Evolutionary conservation across 208 protist genomes (phyloP).

Genomic region (Leptomonas seymouri): DNA sequence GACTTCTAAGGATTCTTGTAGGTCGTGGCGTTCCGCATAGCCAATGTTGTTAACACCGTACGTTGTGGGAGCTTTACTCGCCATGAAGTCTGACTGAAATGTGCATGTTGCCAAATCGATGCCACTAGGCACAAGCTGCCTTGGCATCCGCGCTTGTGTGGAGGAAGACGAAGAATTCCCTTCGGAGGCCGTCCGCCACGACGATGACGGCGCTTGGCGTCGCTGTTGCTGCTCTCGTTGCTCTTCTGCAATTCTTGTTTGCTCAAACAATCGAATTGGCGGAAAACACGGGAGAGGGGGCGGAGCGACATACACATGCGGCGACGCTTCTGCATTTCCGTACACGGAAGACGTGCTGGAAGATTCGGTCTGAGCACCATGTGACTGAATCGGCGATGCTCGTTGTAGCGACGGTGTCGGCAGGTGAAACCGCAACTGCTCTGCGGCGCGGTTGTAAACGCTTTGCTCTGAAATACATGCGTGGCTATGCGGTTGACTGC

Average conservation of each 20-base stretch:
- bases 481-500: constrained; percentile 22
- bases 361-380: not conserved
- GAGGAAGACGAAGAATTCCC: too few species aligned
- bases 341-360: not conserved
- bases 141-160: too few species aligned
- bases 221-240: not conserved
- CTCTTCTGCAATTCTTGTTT: not conserved
- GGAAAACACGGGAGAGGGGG: constrained; percentile 4
- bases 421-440: constrained; percentile 29
- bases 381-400: not conserved
- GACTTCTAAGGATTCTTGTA: not conserved
- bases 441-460: constrained; percentile 25
- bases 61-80: not conserved
- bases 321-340: not conserved
- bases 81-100: not conserved
- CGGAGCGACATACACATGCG: constrained; percentile 5
- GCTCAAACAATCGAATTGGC: constrained; percentile 12
- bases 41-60: not conserved
- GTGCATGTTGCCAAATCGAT: not conserved
- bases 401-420: constrained; percentile 11
- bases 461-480: constrained; percentile 30
- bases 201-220: not conserved
- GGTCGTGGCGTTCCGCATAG: not conserved
- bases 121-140: constrained; percentile 2
- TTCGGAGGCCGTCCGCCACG: not conserved